Evolutionary conservation across 306 rosid genomes (phyloP), one percentile per base, ranked within the genome.

Genomic region (Prinsepia uniflora): DNA sequence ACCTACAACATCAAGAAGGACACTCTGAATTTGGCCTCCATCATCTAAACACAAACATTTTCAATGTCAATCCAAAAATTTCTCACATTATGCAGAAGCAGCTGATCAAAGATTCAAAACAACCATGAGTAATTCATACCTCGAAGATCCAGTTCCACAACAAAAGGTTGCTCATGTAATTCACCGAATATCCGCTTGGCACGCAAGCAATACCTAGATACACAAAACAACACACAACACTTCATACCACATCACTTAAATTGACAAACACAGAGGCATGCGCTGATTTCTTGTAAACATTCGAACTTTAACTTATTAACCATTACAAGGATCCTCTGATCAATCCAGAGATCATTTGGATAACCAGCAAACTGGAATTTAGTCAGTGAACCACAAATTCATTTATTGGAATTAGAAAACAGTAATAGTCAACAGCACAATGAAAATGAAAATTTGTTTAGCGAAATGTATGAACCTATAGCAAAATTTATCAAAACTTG

Each of bases 101-200:
- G 69, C 54, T 18, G 42, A 30, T n/a, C 43, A 30, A 59, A 20
- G 18, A 59, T 59, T 12, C 1, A 53, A 59, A 47, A 63, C 44
- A 6, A 54, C 0, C 13, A 17, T 1, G 7, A 53, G 34, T n/a
- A 45, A 5, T 46, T 20, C 53, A 65, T 82, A 93, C 98, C 94
- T 88, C 96, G 84, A 45, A 93, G 88, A 80, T 93, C 97, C 58
- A 94, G 84, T 83, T 93, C 97, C 43, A 93, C 89, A 30, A 90
- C 89, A 82, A 72, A 85, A 22, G 98, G 98, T 41, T 80, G 72
- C 81, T 90, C 90, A 20, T 85, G 68, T 1, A 93, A 77, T 67
- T 88, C 90, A 50, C 80, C 81, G 74, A 93, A 84, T 45, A 87
- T 54, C 55, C 86, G 85, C 83, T 93, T 93, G 68, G 98, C 88